Base-by-base conservation (phyloP, 352 stramenopile genomes). In the Phytophthora constricta region DNA sequence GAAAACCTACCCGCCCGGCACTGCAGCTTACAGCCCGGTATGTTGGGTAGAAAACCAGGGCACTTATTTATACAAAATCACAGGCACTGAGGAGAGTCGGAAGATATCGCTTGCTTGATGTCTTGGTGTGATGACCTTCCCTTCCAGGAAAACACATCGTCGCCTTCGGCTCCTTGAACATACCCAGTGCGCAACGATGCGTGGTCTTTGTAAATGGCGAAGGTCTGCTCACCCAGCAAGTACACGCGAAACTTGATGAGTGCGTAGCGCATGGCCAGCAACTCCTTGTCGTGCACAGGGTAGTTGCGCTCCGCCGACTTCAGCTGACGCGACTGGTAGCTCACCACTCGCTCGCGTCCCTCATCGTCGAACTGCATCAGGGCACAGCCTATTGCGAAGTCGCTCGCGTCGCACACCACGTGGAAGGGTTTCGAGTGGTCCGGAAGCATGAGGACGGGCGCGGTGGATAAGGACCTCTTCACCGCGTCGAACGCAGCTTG, bases 401-500 rank as follows among this genome's bases (percentile, higher is more conserved):
- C 37, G 17, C 37, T 45, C 17, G 37, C 37, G 37, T 45, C 37
- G 26, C 25, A 76, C 0, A 77, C 70, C 0, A 79, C 61, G 19
- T 50, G 34, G n/a, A 79, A 74, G 1, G 45, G 22, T 11, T 57
- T 60, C 0, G n/a, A 10, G 16, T 68, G 11, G 22, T 73, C 58
- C 0, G 52, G 20, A 3, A 73, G 41, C 0, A 46, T 56, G 2
- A 75, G n/a, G 4, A 79, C 33, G 1, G 57, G 57, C 0, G 67
- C 66, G 0, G 16, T 13, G 0, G 39, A 4, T 0, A 79, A 37
- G 11, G 34, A 43, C 26, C 26, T 26, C 34, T 76, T 76, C 27
- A 72, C 22, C 4, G 28, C 49, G 17, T 55, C 41, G 31, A 72
- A 76, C 0, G 48, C 52, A 10, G n/a, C 46, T 55, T 75, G 45